phyloP scores from a whole-genome alignment of 2,329 filamentous ascomycete species.

The Exophiala sideris region DNA sequence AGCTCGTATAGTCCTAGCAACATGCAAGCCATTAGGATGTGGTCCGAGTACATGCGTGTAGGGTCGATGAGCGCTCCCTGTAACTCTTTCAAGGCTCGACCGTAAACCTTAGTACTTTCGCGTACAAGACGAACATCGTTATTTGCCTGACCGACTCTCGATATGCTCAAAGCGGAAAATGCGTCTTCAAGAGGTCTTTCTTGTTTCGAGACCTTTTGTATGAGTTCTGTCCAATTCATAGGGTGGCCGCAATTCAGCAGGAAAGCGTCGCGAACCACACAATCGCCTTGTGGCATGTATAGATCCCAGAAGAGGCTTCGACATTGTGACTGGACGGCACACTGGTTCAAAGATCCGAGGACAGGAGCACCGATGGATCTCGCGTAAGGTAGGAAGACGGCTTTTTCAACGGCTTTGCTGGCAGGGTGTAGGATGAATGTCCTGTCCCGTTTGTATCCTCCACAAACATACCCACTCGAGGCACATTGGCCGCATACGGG shows the following conservation, averaged over 20 bases:
- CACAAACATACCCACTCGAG: conserved; percentile 56
- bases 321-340: conserved; percentile 22
- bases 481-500: conserved; percentile 61
- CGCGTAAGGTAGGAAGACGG: conserved; percentile 19
- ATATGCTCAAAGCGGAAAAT: conserved; percentile 26
- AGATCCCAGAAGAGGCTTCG: conserved; percentile 24
- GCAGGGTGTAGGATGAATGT: conserved; percentile 53
- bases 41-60: conserved; percentile 34
- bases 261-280: conserved; percentile 18
- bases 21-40: conserved; percentile 38
- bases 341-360: conserved; percentile 19
- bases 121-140: conserved; percentile 29
- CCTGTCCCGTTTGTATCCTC: conserved; percentile 60
- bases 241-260: conserved; percentile 22
- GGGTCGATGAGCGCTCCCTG: conserved; percentile 36
- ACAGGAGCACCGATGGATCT: conserved; percentile 16
- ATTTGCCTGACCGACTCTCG: conserved; percentile 26
- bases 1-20: conserved; percentile 36
- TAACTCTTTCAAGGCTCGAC: conserved; percentile 35
- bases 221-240: conserved; percentile 26
- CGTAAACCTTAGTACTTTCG: conserved; percentile 36
- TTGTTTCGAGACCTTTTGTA: conserved; percentile 18
- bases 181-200: conserved; percentile 22
- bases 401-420: conserved; percentile 21
- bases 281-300: conserved; percentile 24